phyloP scores from a whole-genome alignment of 1,139 yeast genomes.

The Lodderomyces pseudojiufengensis region DNA sequence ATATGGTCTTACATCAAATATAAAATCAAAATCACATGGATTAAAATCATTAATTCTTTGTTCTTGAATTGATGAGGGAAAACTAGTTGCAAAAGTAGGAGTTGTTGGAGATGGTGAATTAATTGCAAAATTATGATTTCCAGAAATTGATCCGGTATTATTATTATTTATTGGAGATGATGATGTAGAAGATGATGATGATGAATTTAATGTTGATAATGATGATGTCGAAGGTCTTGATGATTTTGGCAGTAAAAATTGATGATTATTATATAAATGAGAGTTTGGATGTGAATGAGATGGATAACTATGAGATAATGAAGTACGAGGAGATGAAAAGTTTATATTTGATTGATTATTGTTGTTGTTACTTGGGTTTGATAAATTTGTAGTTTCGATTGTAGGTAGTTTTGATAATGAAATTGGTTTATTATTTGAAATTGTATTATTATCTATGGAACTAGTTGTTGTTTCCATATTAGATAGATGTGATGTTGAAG shows the following conservation, averaged over 20 bases:
- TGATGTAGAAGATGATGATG: neutral
- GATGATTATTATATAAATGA: neutral
- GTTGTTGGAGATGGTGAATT: slow-evolving; percentile 11
- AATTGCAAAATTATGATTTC: neutral
- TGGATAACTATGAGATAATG: no score
- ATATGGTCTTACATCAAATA: slow-evolving; percentile 39
- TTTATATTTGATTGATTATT: neutral
- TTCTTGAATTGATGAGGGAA: slow-evolving; percentile 7
- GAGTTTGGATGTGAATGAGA: no score
- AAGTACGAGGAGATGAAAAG: neutral
- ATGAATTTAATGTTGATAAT: neutral
- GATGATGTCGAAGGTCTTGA: neutral
- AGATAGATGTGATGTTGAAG: no score
- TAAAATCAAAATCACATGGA: slow-evolving; percentile 13
- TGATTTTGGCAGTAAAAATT: neutral
- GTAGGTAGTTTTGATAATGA: no score
- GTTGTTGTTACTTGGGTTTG: neutral
- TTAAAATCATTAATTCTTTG: slow-evolving; percentile 2
- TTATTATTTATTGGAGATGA: neutral
- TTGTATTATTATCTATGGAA: no score
- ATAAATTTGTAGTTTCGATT: no score
- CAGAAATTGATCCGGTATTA: slow-evolving; percentile 2
- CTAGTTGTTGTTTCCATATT: no score
- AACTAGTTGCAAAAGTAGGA: slow-evolving; percentile 7
- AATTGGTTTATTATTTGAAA: no score